Evolutionary conservation across 306 rosid genomes (phyloP).

Genomic region (Aeschynomene evenia): DNA sequence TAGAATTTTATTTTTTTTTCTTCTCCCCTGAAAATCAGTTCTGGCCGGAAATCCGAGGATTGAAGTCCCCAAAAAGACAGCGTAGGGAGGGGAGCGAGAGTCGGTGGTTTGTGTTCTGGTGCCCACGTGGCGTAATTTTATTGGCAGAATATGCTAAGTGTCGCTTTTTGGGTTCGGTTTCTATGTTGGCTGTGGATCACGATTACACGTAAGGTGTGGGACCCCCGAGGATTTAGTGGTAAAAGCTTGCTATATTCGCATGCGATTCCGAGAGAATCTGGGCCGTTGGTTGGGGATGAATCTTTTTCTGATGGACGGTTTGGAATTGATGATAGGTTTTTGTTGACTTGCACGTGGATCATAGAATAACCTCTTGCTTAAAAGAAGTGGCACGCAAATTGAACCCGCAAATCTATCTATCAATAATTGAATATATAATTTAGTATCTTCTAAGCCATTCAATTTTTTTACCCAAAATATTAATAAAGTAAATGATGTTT

Average conservation of each 20-base stretch:
- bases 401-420: background rate
- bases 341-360: constrained; percentile 15
- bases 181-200: background rate
- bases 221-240: constrained; percentile 21
- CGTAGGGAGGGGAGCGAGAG: constrained; percentile 10
- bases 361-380: background rate
- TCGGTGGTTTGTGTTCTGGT: constrained; percentile 28
- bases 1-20: constrained; percentile 7
- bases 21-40: background rate
- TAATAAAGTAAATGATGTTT: background rate
- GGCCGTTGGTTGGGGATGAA: background rate
- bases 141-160: background rate
- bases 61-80: background rate
- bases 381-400: constrained; percentile 2
- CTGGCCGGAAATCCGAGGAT: too few relatives aligned
- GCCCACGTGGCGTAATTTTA: constrained; percentile 26
- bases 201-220: constrained; percentile 38
- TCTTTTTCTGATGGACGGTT: background rate
- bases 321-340: background rate
- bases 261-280: background rate
- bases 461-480: constrained; percentile 4
- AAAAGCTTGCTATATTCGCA: constrained; percentile 8
- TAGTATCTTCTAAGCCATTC: constrained; percentile 8
- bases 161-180: background rate
- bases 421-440: too few relatives aligned